Evolutionary conservation across 2,329 filamentous ascomycete genomes (phyloP).

Genomic region (Coniosporium tulheliwenetii): DNA sequence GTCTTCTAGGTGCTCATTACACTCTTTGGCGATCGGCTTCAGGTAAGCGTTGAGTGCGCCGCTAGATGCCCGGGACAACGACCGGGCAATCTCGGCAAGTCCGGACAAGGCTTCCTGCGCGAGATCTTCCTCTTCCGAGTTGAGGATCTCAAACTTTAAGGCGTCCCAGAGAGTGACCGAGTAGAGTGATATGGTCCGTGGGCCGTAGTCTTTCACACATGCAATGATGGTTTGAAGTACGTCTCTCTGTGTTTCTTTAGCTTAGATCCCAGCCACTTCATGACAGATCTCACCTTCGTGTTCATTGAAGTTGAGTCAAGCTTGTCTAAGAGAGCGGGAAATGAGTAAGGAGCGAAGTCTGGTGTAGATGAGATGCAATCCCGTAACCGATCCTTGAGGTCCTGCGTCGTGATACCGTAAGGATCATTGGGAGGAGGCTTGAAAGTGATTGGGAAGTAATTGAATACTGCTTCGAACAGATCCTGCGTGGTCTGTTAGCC

Average conservation of each 20-base stretch:
- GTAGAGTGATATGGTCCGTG: constrained; percentile 43
- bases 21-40: constrained; percentile 48
- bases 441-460: constrained; percentile 60
- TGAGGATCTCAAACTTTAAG: constrained; percentile 53
- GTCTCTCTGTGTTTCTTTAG: constrained; percentile 32
- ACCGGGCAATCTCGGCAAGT: constrained; percentile 37
- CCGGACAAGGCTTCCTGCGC: constrained; percentile 42
- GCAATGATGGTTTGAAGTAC: constrained; percentile 46
- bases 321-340: constrained; percentile 53
- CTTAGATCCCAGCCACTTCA: no score
- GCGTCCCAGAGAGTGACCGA: constrained; percentile 53
- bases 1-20: constrained; percentile 51
- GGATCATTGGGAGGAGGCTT: constrained; percentile 53
- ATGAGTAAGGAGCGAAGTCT: constrained; percentile 49
- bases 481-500: constrained; percentile 11
- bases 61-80: constrained; percentile 34
- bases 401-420: constrained; percentile 53
- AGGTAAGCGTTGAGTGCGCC: constrained; percentile 37
- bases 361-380: constrained; percentile 48
- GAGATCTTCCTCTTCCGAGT: constrained; percentile 49
- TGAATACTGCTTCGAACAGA: constrained; percentile 54
- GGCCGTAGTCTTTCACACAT: constrained; percentile 43
- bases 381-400: constrained; percentile 47
- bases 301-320: constrained; percentile 53
- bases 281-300: constrained; percentile 37